These are phyloP conservation scores for Fragaria nilgerrensis DNA, from an alignment of 306 rosid genomes.

Conservation along the genomic window DNA sequence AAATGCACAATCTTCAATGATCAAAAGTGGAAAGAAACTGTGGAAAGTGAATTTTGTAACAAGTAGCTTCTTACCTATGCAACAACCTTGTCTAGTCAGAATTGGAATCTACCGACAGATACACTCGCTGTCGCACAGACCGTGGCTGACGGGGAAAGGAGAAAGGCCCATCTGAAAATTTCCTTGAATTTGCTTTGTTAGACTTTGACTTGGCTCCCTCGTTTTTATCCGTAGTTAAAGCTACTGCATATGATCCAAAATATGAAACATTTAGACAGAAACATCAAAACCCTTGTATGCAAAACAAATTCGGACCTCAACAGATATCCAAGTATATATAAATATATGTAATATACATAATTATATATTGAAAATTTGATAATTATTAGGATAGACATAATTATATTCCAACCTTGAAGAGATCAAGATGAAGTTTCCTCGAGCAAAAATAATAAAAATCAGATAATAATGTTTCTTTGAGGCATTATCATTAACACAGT, in stretches of 20 bases:
- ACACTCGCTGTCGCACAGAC: conserved; percentile 22
- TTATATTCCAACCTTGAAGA: not conserved
- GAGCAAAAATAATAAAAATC: not conserved
- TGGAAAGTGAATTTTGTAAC: not conserved
- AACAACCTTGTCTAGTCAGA: conserved; percentile 13
- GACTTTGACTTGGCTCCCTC: not conserved
- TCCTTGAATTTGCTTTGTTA: conserved; percentile 1
- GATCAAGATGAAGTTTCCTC: not conserved
- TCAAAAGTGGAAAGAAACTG: not conserved
- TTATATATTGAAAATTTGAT: not conserved
- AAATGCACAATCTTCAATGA: not conserved
- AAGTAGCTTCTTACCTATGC: not conserved
- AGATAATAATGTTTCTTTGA: not conserved
- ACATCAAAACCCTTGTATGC: not conserved
- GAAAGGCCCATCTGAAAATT: conserved; percentile 21
- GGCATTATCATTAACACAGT: not conserved
- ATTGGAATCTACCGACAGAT: conserved; percentile 15
- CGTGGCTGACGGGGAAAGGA: conserved; percentile 29
- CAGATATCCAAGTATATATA: not conserved
- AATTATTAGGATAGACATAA: not conserved
- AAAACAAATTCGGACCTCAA: not conserved
- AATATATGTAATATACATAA: not conserved
- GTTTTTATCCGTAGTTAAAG: not conserved
- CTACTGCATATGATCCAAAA: conserved; percentile 1
- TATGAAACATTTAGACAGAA: not conserved